These are phyloP conservation scores for Ulvella scutata DNA, from an alignment of 139 green algal species.

Conservation along the genomic window DNA sequence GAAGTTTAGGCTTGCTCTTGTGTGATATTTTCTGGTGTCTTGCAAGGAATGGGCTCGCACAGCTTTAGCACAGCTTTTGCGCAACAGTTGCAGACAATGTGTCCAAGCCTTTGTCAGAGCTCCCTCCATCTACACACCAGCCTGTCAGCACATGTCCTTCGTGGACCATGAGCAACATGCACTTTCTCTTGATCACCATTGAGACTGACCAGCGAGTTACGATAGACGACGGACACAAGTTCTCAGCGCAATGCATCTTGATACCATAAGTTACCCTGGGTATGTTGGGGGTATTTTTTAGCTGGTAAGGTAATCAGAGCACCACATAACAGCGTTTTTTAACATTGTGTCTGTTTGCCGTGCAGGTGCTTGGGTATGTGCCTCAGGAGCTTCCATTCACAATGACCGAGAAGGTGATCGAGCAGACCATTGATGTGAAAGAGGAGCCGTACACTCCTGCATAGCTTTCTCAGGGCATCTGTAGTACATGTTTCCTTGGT, in stretches of 20 bases:
- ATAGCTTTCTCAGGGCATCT: too few relatives aligned
- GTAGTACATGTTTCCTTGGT: too few relatives aligned
- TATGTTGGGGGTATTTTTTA: neutral
- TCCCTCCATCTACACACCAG: too few relatives aligned
- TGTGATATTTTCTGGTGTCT: too few relatives aligned
- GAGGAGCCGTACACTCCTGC: slow-evolving; percentile 58
- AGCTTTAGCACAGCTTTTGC: too few relatives aligned
- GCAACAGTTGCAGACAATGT: too few relatives aligned
- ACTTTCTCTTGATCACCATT: too few relatives aligned
- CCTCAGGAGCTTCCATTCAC: neutral
- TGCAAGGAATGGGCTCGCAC: too few relatives aligned
- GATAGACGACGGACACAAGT: neutral
- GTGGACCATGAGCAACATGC: too few relatives aligned
- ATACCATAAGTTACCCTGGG: neutral
- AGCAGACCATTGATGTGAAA: slow-evolving; percentile 52
- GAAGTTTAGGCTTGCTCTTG: too few relatives aligned
- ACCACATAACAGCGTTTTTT: neutral
- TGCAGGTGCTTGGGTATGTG: neutral
- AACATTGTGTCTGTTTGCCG: neutral
- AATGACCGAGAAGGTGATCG: slow-evolving; percentile 31
- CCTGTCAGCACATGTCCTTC: too few relatives aligned
- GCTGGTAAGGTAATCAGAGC: neutral
- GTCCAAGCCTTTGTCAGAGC: too few relatives aligned
- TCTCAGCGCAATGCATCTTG: neutral
- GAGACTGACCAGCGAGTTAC: neutral